Conservation (phyloP, 2,329 filamentous ascomycete species). For the Claviceps monticola region DNA sequence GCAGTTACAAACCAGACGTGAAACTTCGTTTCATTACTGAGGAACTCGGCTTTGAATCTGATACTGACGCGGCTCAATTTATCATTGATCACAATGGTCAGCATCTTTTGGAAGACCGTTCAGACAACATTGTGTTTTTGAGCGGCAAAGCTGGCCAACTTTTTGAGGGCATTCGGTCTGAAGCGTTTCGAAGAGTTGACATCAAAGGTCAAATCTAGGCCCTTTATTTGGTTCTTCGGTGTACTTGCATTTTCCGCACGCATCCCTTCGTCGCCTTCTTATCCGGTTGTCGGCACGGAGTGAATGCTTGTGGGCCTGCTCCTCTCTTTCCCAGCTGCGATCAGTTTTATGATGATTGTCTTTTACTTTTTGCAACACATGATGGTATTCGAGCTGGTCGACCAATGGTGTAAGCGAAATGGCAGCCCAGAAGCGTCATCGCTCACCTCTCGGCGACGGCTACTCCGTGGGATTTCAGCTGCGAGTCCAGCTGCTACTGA, state of each 20-base stretch:
- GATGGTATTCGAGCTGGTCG: not conserved
- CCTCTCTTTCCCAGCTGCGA: not conserved
- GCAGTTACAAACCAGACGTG: slow-evolving; percentile 83
- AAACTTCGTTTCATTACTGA: slow-evolving; percentile 85
- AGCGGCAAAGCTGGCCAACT: slow-evolving; percentile 56
- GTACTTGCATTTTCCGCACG: not conserved
- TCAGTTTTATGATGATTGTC: not conserved
- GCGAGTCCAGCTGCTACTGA: not conserved
- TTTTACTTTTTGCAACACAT: not conserved
- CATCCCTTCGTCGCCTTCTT: not conserved
- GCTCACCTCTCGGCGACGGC: not conserved
- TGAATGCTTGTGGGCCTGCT: not conserved
- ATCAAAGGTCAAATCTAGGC: slow-evolving; percentile 91
- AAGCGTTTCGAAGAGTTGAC: slow-evolving; percentile 77
- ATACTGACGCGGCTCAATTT: slow-evolving; percentile 82
- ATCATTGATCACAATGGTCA: slow-evolving; percentile 69
- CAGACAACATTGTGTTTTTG: slow-evolving; percentile 58
- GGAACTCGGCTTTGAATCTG: slow-evolving; percentile 89
- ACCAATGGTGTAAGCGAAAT: not conserved
- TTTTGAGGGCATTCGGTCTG: slow-evolving; percentile 60
- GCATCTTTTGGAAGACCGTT: slow-evolving; percentile 61
- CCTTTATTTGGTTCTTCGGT: not conserved
- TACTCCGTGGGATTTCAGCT: not conserved
- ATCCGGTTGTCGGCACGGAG: not conserved
- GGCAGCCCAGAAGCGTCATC: not conserved